phyloP scores from a whole-genome alignment of 495 filamentous ascomycete genomes.

The Hypoxylon rickii region DNA sequence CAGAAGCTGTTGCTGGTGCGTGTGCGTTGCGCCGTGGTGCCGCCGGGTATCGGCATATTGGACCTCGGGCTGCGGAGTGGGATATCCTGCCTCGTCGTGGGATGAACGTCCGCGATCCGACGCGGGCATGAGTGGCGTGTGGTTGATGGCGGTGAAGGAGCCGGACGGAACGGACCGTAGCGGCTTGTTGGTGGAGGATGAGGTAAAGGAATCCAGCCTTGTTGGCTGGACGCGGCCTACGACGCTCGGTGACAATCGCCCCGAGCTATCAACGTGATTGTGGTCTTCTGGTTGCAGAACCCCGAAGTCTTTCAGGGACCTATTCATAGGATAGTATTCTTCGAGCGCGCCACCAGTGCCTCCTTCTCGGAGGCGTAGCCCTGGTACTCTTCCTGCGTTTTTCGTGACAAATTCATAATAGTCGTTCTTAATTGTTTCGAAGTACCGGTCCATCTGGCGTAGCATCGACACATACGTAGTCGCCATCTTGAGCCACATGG shows the following conservation, averaged over 20 bases:
- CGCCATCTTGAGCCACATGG: constrained; percentile 69
- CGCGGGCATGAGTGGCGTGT: constrained; percentile 31
- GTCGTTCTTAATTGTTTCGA: constrained; percentile 65
- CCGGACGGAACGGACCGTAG: constrained; percentile 36
- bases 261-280: constrained; percentile 32
- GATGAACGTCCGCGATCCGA: constrained; percentile 16
- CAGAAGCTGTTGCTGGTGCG: constrained; percentile 10
- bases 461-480: constrained; percentile 72
- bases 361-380: constrained; percentile 51
- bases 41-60: constrained; percentile 21
- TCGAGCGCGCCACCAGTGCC: constrained; percentile 68
- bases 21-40: constrained; percentile 12
- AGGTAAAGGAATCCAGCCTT: constrained; percentile 18
- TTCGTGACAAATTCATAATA: constrained; percentile 45
- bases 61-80: constrained; percentile 24
- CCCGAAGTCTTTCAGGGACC: constrained; percentile 49
- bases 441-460: constrained; percentile 69
- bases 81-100: constrained; percentile 15
- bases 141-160: constrained; percentile 59
- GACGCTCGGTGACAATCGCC: constrained; percentile 38
- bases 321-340: constrained; percentile 62
- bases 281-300: constrained; percentile 41
- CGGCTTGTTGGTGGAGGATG: constrained; percentile 33
- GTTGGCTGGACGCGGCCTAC: constrained; percentile 34
- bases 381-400: constrained; percentile 19